Evolutionary conservation across 371 early-diverging fungal genomes (phyloP).

Genomic region (Apophysomyces variabilis): DNA sequence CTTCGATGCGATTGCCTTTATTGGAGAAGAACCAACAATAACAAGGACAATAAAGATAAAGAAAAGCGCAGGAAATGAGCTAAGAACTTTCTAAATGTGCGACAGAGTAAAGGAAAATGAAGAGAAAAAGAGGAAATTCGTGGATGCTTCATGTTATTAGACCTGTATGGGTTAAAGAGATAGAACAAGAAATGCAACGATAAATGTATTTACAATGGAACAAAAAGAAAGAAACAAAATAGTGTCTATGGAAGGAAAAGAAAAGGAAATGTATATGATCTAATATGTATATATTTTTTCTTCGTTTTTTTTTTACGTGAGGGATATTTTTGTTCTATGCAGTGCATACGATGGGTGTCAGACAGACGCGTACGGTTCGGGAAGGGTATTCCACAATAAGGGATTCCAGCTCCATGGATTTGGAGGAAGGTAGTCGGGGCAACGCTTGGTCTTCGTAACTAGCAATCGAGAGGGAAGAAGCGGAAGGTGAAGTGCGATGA

Average conservation of each 20-base stretch:
- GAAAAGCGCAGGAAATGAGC: no score
- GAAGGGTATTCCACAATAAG: constrained; percentile 35
- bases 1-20: no score
- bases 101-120: no score
- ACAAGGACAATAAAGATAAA: no score
- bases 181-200: no score
- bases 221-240: no score
- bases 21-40: no score
- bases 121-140: no score
- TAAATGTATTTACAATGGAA: no score
- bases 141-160: no score
- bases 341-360: constrained; percentile 25
- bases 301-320: constrained; percentile 5
- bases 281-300: constrained; percentile 6
- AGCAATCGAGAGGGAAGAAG: constrained; percentile 11
- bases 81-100: no score
- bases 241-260: neutral
- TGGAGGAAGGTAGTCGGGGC: constrained; percentile 17
- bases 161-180: no score
- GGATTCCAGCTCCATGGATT: constrained; percentile 33
- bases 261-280: neutral
- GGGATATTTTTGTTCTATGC: neutral
- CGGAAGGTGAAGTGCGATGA: constrained; percentile 1
- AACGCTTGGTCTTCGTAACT: neutral
- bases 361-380: constrained; percentile 29